Percentiles rank a stretch among this genome's conserved stretches.
phyloP scores from a whole-genome alignment of 2,329 filamentous ascomycete species.

The Aspergillus oerlinghausenensis region DNA sequence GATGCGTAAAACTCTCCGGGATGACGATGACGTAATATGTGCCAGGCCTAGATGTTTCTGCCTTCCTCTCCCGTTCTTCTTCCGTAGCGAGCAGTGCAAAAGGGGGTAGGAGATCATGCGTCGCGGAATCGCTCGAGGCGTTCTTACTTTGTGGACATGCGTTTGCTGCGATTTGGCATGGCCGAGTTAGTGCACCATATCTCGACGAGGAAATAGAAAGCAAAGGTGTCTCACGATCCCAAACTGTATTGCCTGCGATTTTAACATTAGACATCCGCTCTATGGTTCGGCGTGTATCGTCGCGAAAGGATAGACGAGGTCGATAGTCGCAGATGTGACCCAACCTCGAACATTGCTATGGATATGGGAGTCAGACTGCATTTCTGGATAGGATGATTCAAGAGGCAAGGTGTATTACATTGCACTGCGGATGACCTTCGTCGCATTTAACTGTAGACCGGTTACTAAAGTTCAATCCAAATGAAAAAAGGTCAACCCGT shows the following conservation, averaged over 20 bases:
- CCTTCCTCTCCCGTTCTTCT: slow-evolving; percentile 56
- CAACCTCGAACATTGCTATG: slow-evolving; percentile 51
- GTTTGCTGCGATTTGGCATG: slow-evolving; percentile 20
- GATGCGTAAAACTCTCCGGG: slow-evolving; percentile 49
- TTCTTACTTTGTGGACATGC: slow-evolving; percentile 25
- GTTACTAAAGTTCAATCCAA: background rate
- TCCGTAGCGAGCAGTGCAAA: slow-evolving; percentile 52
- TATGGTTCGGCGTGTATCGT: slow-evolving; percentile 50
- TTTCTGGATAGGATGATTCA: background rate
- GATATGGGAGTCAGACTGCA: slow-evolving; percentile 5
- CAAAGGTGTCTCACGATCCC: slow-evolving; percentile 48
- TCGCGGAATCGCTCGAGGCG: slow-evolving; percentile 24
- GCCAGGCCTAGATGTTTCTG: slow-evolving; percentile 47
- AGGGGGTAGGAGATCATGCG: slow-evolving; percentile 48
- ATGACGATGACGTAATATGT: slow-evolving; percentile 54
- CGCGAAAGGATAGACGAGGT: slow-evolving; percentile 51
- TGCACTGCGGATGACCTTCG: slow-evolving; percentile 51
- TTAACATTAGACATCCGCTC: slow-evolving; percentile 51
- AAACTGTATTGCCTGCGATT: slow-evolving; percentile 49
- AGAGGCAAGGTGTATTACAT: slow-evolving; percentile 36
- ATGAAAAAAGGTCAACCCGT: background rate
- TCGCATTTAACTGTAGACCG: slow-evolving; percentile 50
- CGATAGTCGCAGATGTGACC: slow-evolving; percentile 56
- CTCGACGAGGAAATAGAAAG: slow-evolving; percentile 2
- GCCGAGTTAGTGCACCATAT: slow-evolving; percentile 10